These are phyloP conservation scores for Hanseniaspora valbyensis DNA, from an alignment of 805 yeast species.

Conservation along the genomic window DNA sequence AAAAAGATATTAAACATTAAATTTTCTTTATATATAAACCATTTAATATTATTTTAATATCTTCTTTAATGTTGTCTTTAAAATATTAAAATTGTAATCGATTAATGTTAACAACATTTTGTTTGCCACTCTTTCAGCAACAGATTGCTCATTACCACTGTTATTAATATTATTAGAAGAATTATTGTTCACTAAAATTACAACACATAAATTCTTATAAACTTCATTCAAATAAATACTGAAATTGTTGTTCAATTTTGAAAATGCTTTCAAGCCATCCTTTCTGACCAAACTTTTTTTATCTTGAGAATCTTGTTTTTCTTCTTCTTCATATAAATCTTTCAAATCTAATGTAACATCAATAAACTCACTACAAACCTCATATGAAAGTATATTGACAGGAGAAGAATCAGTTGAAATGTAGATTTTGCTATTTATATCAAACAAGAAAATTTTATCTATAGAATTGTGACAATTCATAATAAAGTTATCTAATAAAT, in stretches of 20 bases:
- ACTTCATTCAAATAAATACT: constrained; percentile 75
- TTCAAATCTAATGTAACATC: constrained; percentile 87
- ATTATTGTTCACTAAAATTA: constrained; percentile 69
- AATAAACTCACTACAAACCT: constrained; percentile 93
- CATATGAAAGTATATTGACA: constrained; percentile 88
- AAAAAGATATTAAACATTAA: too few relatives aligned
- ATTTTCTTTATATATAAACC: background rate
- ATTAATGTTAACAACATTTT: constrained; percentile 46
- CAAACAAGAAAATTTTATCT: constrained; percentile 88
- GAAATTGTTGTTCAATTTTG: constrained; percentile 73
- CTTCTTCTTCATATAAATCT: constrained; percentile 42
- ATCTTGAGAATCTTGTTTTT: constrained; percentile 12
- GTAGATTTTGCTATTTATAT: constrained; percentile 82
- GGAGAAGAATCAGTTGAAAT: constrained; percentile 95
- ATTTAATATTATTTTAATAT: constrained; percentile 33
- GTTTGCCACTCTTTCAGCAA: background rate
- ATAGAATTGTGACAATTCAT: constrained; percentile 62
- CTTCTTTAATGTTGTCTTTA: constrained; percentile 63
- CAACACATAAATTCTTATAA: constrained; percentile 86
- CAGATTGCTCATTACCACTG: constrained; percentile 25
- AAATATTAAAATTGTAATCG: constrained; percentile 78
- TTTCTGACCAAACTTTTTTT: constrained; percentile 16
- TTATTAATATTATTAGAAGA: constrained; percentile 33
- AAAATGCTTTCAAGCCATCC: constrained; percentile 50
- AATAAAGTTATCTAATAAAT: constrained; percentile 75